Conservation (phyloP, 2,329 filamentous ascomycete species). For the Stachybotrys elegans region DNA sequence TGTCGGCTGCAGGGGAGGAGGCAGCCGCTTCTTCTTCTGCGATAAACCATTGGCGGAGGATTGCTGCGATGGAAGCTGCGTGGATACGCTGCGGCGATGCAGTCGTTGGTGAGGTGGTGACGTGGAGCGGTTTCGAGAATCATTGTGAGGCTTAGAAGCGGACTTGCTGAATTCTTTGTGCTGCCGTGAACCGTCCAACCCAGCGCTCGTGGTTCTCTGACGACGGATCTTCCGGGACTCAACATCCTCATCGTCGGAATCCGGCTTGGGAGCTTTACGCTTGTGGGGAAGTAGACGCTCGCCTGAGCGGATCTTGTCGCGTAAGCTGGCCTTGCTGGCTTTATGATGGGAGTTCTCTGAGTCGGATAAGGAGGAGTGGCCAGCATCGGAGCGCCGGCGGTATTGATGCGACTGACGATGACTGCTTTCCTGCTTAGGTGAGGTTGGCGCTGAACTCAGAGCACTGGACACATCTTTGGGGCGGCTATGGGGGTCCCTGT, state of each 20-base stretch:
- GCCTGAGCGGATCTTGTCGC: constrained; percentile 42
- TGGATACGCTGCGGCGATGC: constrained; percentile 61
- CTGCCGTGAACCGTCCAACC: constrained; percentile 27
- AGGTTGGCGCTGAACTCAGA: constrained; percentile 54
- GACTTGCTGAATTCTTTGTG: constrained; percentile 29
- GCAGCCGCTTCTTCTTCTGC: constrained; percentile 57
- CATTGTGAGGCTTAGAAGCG: constrained; percentile 24
- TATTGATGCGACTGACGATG: constrained; percentile 24
- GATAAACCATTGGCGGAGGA: constrained; percentile 50
- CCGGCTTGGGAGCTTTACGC: constrained; percentile 47
- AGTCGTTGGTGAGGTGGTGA: constrained; percentile 56
- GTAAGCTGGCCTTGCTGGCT: constrained; percentile 38
- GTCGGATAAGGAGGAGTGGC: constrained; percentile 47
- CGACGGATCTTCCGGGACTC: constrained; percentile 50
- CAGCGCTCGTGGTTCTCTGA: constrained; percentile 43
- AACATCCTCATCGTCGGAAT: constrained; percentile 51
- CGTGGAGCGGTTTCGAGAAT: constrained; percentile 40
- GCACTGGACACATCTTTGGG: constrained; percentile 50
- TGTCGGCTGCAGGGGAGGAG: constrained; percentile 55
- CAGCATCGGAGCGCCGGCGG: constrained; percentile 30
- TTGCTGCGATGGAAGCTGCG: constrained; percentile 49
- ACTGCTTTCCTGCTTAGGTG: constrained; percentile 35
- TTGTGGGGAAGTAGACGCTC: constrained; percentile 46
- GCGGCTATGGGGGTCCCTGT: constrained; percentile 34
- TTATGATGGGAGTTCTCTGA: constrained; percentile 45